A percentile compares a stretch with the other conserved stretches of the same genome.
phyloP scores from a whole-genome alignment of 441 rosid genomes.

The Flueggea neowawraea region DNA sequence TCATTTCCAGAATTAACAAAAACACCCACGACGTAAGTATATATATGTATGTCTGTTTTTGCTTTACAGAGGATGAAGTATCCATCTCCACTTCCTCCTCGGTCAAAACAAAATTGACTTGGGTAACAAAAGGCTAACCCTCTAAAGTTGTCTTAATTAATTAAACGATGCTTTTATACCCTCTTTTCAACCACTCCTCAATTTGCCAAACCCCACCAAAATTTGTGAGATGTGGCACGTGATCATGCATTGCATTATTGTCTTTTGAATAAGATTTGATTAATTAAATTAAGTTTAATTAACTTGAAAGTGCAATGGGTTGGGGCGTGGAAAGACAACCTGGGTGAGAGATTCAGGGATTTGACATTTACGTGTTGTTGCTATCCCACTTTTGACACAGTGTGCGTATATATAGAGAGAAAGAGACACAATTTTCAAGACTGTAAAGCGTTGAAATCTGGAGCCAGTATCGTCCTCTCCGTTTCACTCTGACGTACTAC shows the following conservation, averaged over 20 bases:
- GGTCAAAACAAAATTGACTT: slow-evolving; percentile 36
- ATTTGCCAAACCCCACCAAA: slow-evolving; percentile 15
- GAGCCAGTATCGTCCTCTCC: slow-evolving; percentile 87
- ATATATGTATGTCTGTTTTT: slow-evolving; percentile 20
- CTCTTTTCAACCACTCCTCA: slow-evolving; percentile 21
- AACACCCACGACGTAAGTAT: slow-evolving; percentile 21
- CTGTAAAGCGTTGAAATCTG: slow-evolving; percentile 66
- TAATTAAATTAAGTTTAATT: slow-evolving; percentile 13
- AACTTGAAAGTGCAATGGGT: slow-evolving; percentile 9
- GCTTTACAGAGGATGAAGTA: slow-evolving; percentile 16
- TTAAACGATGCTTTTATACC: not conserved
- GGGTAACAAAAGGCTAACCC: no score
- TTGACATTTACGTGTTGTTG: slow-evolving; percentile 65
- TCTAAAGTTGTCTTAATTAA: slow-evolving; percentile 14
- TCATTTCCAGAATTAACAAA: slow-evolving; percentile 9
- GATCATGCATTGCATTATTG: slow-evolving; percentile 15
- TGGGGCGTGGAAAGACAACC: no score
- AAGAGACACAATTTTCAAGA: slow-evolving; percentile 57
- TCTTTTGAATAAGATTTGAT: not conserved
- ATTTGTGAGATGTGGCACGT: slow-evolving; percentile 22
- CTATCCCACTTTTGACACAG: slow-evolving; percentile 26
- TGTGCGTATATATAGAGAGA: slow-evolving; percentile 14
- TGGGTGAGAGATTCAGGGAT: slow-evolving; percentile 38
- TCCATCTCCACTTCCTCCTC: no score
- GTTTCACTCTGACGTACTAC: slow-evolving; percentile 60